Evolutionary conservation across 2,329 filamentous ascomycete genomes (phyloP).

Genomic region (Aspergillus cejpii): DNA sequence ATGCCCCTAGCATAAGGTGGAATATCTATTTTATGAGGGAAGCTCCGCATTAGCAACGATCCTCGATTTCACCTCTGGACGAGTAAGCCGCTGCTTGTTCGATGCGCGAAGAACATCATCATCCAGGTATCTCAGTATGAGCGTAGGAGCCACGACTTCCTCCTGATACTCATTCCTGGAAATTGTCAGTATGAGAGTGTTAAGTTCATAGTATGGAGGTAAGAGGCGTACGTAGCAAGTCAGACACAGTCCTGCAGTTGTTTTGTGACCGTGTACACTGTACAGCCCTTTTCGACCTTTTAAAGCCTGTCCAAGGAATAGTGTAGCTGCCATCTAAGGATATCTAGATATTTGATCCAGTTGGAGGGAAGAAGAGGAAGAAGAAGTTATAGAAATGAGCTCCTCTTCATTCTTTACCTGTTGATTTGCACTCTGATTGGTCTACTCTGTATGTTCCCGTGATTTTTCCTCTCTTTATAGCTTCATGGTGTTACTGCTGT

Average conservation of each 20-base stretch:
- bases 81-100: background rate
- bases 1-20: too few species aligned
- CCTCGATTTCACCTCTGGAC: background rate
- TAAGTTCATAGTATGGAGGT: background rate
- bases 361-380: too few species aligned
- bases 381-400: too few species aligned
- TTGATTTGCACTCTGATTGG: too few species aligned
- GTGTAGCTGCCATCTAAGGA: background rate
- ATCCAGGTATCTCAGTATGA: background rate
- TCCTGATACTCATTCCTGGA: background rate
- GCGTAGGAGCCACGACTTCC: background rate
- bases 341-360: background rate
- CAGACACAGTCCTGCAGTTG: slow-evolving; percentile 12
- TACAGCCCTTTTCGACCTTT: slow-evolving; percentile 5
- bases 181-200: background rate
- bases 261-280: slow-evolving; percentile 8
- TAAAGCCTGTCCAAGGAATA: slow-evolving; percentile 3
- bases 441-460: too few species aligned
- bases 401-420: too few species aligned
- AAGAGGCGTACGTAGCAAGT: slow-evolving; percentile 10
- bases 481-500: too few species aligned
- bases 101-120: background rate
- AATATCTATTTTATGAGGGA: too few species aligned
- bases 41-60: too few species aligned
- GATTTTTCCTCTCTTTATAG: too few species aligned